Percentiles rank a stretch among this genome's conserved stretches.
phyloP scores from a whole-genome alignment of 1,139 yeast species.

The Spencermartinsiella ligniputridi region DNA sequence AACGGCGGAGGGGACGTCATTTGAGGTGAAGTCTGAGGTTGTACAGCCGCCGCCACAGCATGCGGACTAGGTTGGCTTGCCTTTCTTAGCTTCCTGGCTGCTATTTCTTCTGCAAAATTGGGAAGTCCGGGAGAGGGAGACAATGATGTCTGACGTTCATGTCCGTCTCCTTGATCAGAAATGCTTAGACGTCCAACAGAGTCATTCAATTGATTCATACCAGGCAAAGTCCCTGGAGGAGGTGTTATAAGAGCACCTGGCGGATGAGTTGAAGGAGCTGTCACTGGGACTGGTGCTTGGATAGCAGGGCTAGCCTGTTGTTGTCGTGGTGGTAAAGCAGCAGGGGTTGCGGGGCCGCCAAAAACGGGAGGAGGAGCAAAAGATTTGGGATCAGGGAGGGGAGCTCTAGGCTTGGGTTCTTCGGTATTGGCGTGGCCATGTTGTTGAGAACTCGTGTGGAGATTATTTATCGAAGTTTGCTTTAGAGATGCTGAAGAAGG shows the following conservation, averaged over 20 bases:
- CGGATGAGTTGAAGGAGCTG: background rate
- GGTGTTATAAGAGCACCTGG: conserved; percentile 1
- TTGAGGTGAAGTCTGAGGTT: conserved; percentile 10
- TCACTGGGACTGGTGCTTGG: background rate
- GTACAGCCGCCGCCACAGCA: conserved; percentile 7
- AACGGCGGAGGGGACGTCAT: conserved; percentile 12
- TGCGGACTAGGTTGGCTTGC: background rate
- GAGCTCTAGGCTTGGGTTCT: conserved; percentile 19
- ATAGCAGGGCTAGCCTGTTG: conserved; percentile 7
- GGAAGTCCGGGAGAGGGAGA: conserved; percentile 18
- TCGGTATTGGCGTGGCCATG: conserved; percentile 9
- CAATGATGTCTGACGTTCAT: conserved; percentile 9
- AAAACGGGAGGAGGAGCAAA: conserved; percentile 45
- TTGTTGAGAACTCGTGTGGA: background rate
- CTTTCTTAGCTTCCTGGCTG: conserved; percentile 15
- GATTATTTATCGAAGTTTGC: background rate
- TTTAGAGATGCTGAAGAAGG: conserved; percentile 1
- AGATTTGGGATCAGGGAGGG: conserved; percentile 39
- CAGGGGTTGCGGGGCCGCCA: conserved; percentile 8
- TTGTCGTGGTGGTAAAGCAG: conserved; percentile 5
- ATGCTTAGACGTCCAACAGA: conserved; percentile 1
- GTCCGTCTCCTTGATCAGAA: background rate
- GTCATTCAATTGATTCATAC: background rate
- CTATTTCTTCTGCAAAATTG: conserved; percentile 33
- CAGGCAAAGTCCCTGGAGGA: conserved; percentile 2